These are phyloP conservation scores for Byssoonygena ceratinophila DNA, from an alignment of 2,329 filamentous ascomycete species.

Conservation along the genomic window DNA sequence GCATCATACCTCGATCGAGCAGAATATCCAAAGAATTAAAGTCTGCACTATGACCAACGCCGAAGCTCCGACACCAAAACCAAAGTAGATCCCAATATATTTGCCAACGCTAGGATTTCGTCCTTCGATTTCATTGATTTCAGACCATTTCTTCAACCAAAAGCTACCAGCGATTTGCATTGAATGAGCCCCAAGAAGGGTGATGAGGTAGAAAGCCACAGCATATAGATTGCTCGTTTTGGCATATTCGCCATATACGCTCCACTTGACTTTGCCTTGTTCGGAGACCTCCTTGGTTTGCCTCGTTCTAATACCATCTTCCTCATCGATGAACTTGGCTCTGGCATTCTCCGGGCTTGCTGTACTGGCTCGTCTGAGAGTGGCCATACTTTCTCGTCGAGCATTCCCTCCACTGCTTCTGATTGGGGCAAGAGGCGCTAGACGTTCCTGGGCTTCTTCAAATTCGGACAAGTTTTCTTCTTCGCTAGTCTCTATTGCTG, in stretches of 20 bases:
- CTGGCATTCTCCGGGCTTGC: conserved; percentile 80
- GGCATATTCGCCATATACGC: conserved; percentile 87
- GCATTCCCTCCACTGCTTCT: conserved; percentile 50
- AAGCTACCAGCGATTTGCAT: conserved; percentile 73
- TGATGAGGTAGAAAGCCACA: conserved; percentile 66
- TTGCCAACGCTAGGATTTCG: conserved; percentile 69
- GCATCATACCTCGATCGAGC: conserved; percentile 87
- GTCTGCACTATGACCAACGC: conserved; percentile 82
- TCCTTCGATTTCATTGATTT: conserved; percentile 58
- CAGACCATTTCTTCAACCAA: conserved; percentile 91
- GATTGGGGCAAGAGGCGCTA: conserved; percentile 68
- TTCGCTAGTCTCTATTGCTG: conserved; percentile 37
- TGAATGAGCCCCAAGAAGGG: conserved; percentile 69
- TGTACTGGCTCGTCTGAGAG: conserved; percentile 78
- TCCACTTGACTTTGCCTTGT: conserved; percentile 97
- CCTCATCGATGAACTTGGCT: conserved; percentile 74
- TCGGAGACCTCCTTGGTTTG: conserved; percentile 81
- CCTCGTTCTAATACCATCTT: conserved; percentile 62
- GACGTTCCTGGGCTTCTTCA: conserved; percentile 56
- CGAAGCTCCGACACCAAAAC: conserved; percentile 79
- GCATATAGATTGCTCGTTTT: conserved; percentile 84
- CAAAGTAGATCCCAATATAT: conserved; percentile 92
- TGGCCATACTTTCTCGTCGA: conserved; percentile 59
- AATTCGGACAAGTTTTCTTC: conserved; percentile 45
- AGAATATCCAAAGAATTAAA: conserved; percentile 96